Conservation (phyloP, 345 rosid genomes). For the Orychophragmus violaceus region DNA sequence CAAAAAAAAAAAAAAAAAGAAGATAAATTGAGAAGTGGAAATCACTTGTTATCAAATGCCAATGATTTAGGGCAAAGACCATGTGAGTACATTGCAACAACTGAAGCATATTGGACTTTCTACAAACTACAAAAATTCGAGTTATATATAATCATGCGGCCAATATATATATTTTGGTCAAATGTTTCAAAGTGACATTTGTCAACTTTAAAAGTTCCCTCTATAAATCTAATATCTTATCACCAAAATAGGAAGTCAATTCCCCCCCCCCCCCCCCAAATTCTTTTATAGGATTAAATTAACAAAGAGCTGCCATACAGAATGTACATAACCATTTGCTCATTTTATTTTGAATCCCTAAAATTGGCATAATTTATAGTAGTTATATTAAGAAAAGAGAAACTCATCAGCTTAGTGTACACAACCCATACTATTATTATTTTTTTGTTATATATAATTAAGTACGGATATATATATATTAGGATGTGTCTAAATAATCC, state of each 20-base stretch:
- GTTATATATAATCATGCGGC: slow-evolving; percentile 17
- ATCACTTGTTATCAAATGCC: slow-evolving; percentile 22
- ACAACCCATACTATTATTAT: not conserved
- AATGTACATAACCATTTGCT: not conserved
- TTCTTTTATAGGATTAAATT: not conserved
- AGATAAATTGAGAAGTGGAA: slow-evolving; percentile 9
- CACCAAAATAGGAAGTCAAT: slow-evolving; percentile 26
- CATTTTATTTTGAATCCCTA: not conserved
- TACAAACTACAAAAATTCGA: not conserved
- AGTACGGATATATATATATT: too few species aligned
- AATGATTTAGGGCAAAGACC: slow-evolving; percentile 30
- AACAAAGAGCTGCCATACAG: not conserved
- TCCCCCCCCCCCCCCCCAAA: too few species aligned
- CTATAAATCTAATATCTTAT: slow-evolving; percentile 18
- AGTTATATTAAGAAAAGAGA: not conserved
- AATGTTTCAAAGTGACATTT: slow-evolving; percentile 18
- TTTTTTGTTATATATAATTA: too few species aligned
- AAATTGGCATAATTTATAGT: not conserved
- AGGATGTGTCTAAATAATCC: not conserved
- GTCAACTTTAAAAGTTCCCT: slow-evolving; percentile 25
- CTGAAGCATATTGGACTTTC: slow-evolving; percentile 21
- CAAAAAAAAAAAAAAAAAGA: not conserved
- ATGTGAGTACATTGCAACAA: slow-evolving; percentile 20
- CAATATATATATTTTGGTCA: slow-evolving; percentile 15
- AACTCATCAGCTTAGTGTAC: not conserved